Evolutionary conservation across 345 rosid species (phyloP).

Genomic region (Turnera subulata): DNA sequence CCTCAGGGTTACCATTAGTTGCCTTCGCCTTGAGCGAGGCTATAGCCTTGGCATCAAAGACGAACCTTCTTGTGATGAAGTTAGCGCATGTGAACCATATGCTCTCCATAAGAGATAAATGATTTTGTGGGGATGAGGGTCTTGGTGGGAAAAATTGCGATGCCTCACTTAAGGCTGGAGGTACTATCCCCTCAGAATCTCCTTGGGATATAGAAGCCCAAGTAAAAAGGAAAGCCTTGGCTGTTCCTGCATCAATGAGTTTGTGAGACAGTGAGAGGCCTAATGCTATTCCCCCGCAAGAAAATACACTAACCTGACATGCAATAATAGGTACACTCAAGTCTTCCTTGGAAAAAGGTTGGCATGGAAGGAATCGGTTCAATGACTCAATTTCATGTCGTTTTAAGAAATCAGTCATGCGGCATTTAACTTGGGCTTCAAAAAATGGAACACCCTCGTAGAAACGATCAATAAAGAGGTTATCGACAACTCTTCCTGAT

Average conservation of each 20-base stretch:
- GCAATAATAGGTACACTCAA: not conserved
- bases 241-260: constrained; percentile 7
- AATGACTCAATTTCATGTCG: not conserved
- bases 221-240: not conserved
- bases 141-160: constrained; percentile 5
- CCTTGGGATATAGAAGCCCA: constrained; percentile 12
- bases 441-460: constrained; percentile 12
- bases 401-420: constrained; percentile 7
- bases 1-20: not conserved
- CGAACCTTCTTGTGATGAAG: constrained; percentile 16
- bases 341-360: not conserved
- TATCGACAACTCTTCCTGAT: constrained; percentile 13
- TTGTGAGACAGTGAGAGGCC: constrained; percentile 1
- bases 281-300: constrained; percentile 14
- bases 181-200: not conserved
- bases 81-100: constrained; percentile 3
- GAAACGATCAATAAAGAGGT: constrained; percentile 14
- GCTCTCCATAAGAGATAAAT: constrained; percentile 6
- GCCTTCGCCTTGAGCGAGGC: constrained; percentile 7
- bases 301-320: constrained; percentile 1
- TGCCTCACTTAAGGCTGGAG: constrained; percentile 4
- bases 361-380: constrained; percentile 7
- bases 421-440: constrained; percentile 1
- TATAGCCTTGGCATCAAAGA: constrained; percentile 13
- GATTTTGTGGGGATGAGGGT: not conserved